These are phyloP conservation scores for Hamamelis virginiana DNA, from an alignment of 164 flowering plant species.

Conservation along the genomic window DNA sequence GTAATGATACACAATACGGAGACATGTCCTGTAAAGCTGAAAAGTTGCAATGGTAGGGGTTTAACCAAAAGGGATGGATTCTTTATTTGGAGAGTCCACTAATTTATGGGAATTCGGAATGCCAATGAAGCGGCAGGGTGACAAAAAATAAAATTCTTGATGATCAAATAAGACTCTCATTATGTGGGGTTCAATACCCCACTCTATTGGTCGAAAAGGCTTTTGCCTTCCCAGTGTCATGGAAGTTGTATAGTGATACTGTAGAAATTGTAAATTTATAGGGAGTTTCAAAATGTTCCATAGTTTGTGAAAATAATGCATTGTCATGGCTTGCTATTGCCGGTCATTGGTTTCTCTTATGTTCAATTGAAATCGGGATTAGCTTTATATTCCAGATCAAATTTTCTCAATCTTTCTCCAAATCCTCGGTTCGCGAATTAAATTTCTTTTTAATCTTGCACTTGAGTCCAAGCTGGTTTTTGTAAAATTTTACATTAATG, in stretches of 20 bases:
- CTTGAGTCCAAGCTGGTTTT: too few species aligned
- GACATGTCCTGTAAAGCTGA: not conserved
- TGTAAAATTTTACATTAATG: too few species aligned
- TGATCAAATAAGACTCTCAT: not conserved
- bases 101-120: not conserved
- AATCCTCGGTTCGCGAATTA: too few species aligned
- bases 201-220: not conserved
- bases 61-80: not conserved
- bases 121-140: not conserved
- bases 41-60: not conserved
- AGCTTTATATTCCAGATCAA: too few species aligned
- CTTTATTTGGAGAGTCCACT: not conserved
- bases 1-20: not conserved
- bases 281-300: not conserved
- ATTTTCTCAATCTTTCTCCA: too few species aligned
- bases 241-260: not conserved
- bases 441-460: too few species aligned
- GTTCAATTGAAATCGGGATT: too few species aligned
- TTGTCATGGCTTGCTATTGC: not conserved
- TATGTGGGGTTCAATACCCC: not conserved
- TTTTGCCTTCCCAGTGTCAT: slow-evolving; percentile 4
- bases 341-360: not conserved
- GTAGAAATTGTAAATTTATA: slow-evolving; percentile 2
- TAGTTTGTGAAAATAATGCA: not conserved
- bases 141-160: not conserved